These are phyloP conservation scores for Saccharum spontaneum DNA, from an alignment of 176 grass and related monocot species.

Conservation along the genomic window DNA sequence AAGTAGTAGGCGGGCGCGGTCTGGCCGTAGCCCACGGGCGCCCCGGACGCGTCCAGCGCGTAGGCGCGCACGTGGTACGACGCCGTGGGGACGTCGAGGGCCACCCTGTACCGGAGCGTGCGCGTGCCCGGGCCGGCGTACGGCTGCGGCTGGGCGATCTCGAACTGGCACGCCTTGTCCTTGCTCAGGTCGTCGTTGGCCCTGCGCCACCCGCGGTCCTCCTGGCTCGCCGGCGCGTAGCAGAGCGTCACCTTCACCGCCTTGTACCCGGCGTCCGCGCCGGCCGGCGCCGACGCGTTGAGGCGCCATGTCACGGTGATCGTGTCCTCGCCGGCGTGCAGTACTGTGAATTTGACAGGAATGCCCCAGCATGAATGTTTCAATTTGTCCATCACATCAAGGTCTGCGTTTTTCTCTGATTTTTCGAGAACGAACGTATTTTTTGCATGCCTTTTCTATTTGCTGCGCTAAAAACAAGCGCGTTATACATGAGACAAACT, in stretches of 20 bases:
- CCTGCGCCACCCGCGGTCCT: constrained; percentile 62
- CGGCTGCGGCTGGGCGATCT: constrained; percentile 30
- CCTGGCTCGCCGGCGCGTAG: constrained; percentile 75
- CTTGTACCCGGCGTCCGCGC: constrained; percentile 31
- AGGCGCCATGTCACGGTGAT: constrained; percentile 65
- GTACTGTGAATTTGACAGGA: constrained; percentile 24
- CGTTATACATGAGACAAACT: too few relatives aligned
- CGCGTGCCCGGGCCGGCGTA: constrained; percentile 8
- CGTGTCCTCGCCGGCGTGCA: constrained; percentile 58
- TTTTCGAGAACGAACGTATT: too few relatives aligned
- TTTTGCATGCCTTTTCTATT: too few relatives aligned
- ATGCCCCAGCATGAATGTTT: not conserved
- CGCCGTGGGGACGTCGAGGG: constrained; percentile 47
- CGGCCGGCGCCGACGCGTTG: constrained; percentile 26
- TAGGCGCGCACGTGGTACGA: constrained; percentile 71
- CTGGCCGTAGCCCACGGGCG: constrained; percentile 51
- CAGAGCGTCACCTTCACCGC: constrained; percentile 65
- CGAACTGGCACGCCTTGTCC: constrained; percentile 84
- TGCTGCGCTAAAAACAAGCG: too few relatives aligned
- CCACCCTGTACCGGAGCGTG: constrained; percentile 31
- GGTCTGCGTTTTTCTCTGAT: too few relatives aligned
- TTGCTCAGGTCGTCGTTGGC: constrained; percentile 56
- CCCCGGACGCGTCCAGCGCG: constrained; percentile 44
- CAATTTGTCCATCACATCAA: not conserved
- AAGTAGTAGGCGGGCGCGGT: constrained; percentile 44